Percentiles rank a stretch among this genome's conserved stretches.
Evolutionary conservation across 257 asterid species (phyloP).

Genomic region (Solanum verrucosum): DNA sequence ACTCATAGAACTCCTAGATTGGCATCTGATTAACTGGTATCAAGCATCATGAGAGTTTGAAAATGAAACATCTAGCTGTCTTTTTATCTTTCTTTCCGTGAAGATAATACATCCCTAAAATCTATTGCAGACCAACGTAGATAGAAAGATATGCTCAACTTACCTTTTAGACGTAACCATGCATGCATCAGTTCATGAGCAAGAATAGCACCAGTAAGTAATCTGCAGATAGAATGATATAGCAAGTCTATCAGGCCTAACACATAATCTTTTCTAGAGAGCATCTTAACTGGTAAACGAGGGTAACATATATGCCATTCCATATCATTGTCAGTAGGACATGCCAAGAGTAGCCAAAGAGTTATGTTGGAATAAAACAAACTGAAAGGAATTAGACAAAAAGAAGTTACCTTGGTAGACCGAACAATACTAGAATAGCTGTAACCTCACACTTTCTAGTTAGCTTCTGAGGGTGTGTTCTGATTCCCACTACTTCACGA

Average conservation of each 20-base stretch:
- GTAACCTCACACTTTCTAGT: constrained; percentile 80
- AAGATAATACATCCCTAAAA: not conserved
- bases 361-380: not conserved
- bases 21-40: not conserved
- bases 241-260: not conserved
- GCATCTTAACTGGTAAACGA: not conserved
- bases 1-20: not conserved
- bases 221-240: constrained; percentile 31
- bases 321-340: not conserved
- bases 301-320: not conserved
- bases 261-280: not conserved
- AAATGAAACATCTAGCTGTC: not conserved
- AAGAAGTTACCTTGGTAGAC: constrained; percentile 74
- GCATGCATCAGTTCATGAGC: constrained; percentile 97
- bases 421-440: constrained; percentile 83
- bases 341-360: not conserved
- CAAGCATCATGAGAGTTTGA: not conserved
- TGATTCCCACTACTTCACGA: constrained; percentile 56
- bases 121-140: not conserved
- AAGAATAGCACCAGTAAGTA: constrained; percentile 87
- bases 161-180: constrained; percentile 89
- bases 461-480: constrained; percentile 79
- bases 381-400: not conserved
- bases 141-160: not conserved
- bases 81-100: not conserved